These are phyloP conservation scores for Phytopythium ostracodes DNA, from an alignment of 352 stramenopile species.

Conservation along the genomic window DNA sequence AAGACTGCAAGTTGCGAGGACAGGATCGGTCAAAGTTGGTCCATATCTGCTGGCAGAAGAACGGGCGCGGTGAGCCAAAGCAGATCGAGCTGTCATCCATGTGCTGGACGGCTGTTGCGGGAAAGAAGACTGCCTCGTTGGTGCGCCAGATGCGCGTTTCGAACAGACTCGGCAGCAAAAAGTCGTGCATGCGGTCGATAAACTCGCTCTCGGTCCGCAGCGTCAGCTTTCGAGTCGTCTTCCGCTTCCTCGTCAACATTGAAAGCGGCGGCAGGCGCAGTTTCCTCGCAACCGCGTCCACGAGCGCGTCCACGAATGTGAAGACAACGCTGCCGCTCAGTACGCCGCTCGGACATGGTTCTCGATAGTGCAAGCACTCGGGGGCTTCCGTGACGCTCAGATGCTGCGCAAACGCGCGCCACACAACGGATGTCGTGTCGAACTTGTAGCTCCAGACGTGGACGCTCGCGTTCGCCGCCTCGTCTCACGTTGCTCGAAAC, in stretches of 20 bases:
- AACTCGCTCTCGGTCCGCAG: constrained; percentile 24
- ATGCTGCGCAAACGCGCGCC: constrained; percentile 22
- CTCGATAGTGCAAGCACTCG: constrained; percentile 24
- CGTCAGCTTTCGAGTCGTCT: too few species aligned
- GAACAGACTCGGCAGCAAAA: constrained; percentile 31
- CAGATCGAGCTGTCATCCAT: not conserved
- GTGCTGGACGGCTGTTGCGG: not conserved
- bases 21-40: not conserved
- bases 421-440: constrained; percentile 28
- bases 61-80: not conserved
- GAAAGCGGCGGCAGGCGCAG: too few species aligned
- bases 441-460: constrained; percentile 34
- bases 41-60: not conserved
- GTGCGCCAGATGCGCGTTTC: constrained; percentile 26
- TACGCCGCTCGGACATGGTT: constrained; percentile 5
- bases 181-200: constrained; percentile 38
- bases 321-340: constrained; percentile 22
- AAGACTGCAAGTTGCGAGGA: not conserved
- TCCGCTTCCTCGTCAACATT: too few species aligned
- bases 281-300: constrained; percentile 6
- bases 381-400: constrained; percentile 15
- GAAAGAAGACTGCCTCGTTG: constrained; percentile 15
- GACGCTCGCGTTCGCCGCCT: constrained; percentile 10
- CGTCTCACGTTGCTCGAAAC: constrained; percentile 13
- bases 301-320: constrained; percentile 30